Evolutionary conservation across 345 rosid genomes (phyloP).

Genomic region (Syzygium aqueum): DNA sequence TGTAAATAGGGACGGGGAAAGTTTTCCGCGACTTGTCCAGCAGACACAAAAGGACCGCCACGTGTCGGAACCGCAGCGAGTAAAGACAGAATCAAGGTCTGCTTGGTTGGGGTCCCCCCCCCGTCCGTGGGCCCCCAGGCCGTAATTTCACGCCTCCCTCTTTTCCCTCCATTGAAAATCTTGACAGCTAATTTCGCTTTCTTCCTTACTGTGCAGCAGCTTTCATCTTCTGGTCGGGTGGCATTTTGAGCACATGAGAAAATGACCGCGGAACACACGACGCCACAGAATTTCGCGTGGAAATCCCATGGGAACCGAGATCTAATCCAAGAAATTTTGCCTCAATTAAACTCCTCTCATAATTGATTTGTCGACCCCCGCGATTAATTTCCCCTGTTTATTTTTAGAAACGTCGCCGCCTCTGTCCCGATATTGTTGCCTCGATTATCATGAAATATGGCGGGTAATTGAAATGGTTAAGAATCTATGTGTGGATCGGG

Average conservation of each 20-base stretch:
- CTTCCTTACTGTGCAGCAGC: background rate
- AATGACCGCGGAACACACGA: background rate
- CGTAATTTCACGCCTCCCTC: background rate
- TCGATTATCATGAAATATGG: fast-evolving
- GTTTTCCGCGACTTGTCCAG: background rate
- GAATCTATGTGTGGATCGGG: background rate
- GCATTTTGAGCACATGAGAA: background rate
- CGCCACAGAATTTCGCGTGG: background rate
- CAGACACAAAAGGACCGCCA: background rate
- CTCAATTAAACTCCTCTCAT: background rate
- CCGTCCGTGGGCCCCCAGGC: background rate
- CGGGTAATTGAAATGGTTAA: background rate
- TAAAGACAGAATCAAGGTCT: background rate
- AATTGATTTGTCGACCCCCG: background rate
- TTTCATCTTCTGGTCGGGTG: background rate
- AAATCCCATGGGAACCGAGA: background rate
- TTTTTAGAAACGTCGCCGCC: background rate
- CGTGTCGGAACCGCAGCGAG: background rate
- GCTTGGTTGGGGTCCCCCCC: background rate
- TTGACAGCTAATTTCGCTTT: background rate
- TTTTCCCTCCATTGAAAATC: background rate
- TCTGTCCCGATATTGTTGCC: fast-evolving
- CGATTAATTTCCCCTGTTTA: background rate
- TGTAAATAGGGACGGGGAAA: background rate
- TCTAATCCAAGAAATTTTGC: background rate